These are phyloP conservation scores for Crithidia mellificae DNA, from an alignment of 208 protist genomes.

Conservation along the genomic window DNA sequence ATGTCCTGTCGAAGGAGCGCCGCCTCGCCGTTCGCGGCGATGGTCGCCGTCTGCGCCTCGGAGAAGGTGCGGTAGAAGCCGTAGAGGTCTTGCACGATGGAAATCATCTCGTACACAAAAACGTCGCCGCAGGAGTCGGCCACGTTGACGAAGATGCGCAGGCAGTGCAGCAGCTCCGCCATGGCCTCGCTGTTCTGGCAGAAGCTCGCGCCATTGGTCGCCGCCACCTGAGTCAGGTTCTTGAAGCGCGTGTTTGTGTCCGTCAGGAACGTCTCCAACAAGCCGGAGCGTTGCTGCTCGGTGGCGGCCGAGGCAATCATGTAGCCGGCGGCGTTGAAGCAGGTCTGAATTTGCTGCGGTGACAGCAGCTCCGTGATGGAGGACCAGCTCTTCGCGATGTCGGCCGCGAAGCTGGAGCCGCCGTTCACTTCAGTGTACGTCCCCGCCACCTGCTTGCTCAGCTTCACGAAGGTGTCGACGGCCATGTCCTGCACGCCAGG, in stretches of 20 bases:
- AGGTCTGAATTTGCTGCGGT: slow-evolving; percentile 93
- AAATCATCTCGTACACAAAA: slow-evolving; percentile 93
- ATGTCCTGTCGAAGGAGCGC: slow-evolving; percentile 40
- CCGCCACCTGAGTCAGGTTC: slow-evolving; percentile 56
- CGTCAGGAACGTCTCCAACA: slow-evolving; percentile 89
- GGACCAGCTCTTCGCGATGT: slow-evolving; percentile 89
- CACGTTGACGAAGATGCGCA: slow-evolving; percentile 95
- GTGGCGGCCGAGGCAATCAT: slow-evolving; percentile 87
- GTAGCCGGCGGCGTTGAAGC: slow-evolving; percentile 96
- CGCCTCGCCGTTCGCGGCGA: slow-evolving; percentile 35
- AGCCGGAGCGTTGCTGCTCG: slow-evolving; percentile 30
- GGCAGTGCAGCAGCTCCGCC: slow-evolving; percentile 89
- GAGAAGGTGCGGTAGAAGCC: slow-evolving; percentile 95
- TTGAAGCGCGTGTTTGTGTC: slow-evolving; percentile 90
- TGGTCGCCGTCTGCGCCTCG: slow-evolving; percentile 32
- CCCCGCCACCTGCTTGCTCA: slow-evolving; percentile 93
- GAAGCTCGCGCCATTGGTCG: slow-evolving; percentile 50
- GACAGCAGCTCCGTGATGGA: slow-evolving; percentile 93
- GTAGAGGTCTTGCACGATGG: slow-evolving; percentile 95
- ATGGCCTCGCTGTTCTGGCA: slow-evolving; percentile 60
- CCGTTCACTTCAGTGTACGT: slow-evolving; percentile 77
- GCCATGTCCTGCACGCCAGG: slow-evolving; percentile 99
- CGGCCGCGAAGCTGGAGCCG: slow-evolving; percentile 85
- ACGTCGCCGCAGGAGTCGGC: slow-evolving; percentile 86
- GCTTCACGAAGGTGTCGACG: slow-evolving; percentile 99